phyloP scores from a whole-genome alignment of 2,329 filamentous ascomycete genomes.

The Calonectria pteridis region DNA sequence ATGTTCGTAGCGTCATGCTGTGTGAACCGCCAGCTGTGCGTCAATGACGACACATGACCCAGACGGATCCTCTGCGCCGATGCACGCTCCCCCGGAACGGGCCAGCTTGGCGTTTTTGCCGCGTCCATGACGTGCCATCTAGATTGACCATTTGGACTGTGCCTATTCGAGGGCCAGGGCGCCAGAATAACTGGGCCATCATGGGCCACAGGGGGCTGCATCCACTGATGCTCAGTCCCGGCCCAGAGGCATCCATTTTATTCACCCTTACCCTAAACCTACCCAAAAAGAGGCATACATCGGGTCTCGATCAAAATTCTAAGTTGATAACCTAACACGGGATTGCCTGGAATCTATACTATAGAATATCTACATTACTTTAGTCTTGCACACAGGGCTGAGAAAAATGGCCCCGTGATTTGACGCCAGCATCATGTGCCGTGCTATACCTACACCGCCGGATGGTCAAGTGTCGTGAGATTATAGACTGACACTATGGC shows the following conservation, averaged over 20 bases:
- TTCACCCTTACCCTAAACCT: neutral
- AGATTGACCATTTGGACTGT: constrained; percentile 7
- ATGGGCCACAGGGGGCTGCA: neutral
- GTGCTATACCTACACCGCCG: neutral
- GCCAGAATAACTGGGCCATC: neutral
- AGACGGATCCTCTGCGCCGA: neutral
- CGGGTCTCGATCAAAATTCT: neutral
- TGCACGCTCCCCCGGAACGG: constrained; percentile 9
- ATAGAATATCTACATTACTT: neutral
- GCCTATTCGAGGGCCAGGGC: neutral
- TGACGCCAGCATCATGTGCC: neutral
- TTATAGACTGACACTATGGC: neutral
- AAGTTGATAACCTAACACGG: neutral
- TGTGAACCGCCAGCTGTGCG: neutral
- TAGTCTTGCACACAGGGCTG: neutral
- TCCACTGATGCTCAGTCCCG: neutral
- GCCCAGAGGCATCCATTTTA: neutral
- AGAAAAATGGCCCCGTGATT: neutral
- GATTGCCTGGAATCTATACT: neutral
- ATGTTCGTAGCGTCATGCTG: neutral
- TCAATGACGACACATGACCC: constrained; percentile 6
- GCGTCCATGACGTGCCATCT: constrained; percentile 5
- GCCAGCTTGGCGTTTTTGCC: constrained; percentile 2
- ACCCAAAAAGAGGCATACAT: neutral
- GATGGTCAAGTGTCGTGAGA: neutral